Base-by-base conservation (phyloP, 116 monocot species). In the Trichopus zeylanicus region DNA sequence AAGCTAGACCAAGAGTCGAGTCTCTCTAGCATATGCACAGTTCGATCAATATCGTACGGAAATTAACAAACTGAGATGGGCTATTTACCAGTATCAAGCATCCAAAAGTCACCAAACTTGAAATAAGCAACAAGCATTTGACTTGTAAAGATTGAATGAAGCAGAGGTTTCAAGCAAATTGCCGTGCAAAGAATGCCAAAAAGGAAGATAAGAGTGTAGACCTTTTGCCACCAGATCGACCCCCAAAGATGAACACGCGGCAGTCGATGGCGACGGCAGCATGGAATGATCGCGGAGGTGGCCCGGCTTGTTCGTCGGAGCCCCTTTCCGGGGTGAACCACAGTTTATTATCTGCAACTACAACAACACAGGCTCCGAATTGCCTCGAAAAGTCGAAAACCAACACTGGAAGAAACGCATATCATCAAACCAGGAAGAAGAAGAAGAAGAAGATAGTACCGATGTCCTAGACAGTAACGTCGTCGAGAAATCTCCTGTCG, bases 21-120 rank as follows among this genome's bases (percentile, higher is more conserved):
- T n/a, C n/a, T n/a, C n/a, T n/a, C n/a, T n/a, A n/a, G n/a, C n/a
- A n/a, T n/a, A n/a, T n/a, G n/a, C n/a, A n/a, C n/a, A n/a, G n/a
- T n/a, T n/a, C n/a, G n/a, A n/a, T n/a, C n/a, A n/a, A n/a, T n/a
- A n/a, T n/a, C n/a, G n/a, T n/a, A n/a, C n/a, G n/a, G n/a, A n/a
- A n/a, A n/a, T n/a, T n/a, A n/a, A n/a, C n/a, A n/a, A n/a, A n/a
- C n/a, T n/a, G n/a, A 59, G 22, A 30, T 29, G 33, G n/a, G n/a
- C n/a, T 28, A 7, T 7, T 47, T 80, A 98, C 97, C 97, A 68
- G 97, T 98, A 74, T 98, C 97, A 56, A 98, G 97, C 97, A 98
- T 90, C 97, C 97, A 98, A 62, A 98, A 98, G 55, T 98, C 97
- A 51, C 87, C 91, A 75, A 98, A 77, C 70, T 91, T 97, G 77